phyloP scores from a whole-genome alignment of 352 stramenopile species.

The Globisporangium paroecandrum region DNA sequence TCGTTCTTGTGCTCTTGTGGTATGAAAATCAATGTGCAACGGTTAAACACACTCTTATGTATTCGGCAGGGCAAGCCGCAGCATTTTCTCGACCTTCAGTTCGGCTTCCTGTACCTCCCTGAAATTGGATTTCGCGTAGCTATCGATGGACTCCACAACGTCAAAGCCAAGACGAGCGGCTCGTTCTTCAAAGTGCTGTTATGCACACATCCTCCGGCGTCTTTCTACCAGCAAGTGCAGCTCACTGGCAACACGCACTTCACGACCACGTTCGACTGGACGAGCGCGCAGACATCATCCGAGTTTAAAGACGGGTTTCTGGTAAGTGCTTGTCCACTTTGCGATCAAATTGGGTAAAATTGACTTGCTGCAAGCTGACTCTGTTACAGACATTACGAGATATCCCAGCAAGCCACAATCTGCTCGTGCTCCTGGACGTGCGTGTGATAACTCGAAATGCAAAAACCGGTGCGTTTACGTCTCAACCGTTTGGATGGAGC shows the following conservation, averaged over 20 bases:
- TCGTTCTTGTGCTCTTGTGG: neutral
- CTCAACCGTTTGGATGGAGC: conserved; percentile 55
- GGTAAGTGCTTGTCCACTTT: conserved; percentile 19
- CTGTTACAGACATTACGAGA: conserved; percentile 45
- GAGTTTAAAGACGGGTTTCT: conserved; percentile 62
- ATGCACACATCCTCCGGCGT: conserved; percentile 46
- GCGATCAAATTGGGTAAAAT: neutral
- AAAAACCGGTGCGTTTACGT: conserved; percentile 43
- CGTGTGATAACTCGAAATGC: conserved; percentile 36
- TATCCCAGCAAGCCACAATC: conserved; percentile 18
- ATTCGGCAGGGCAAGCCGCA: conserved; percentile 35
- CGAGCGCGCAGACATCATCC: conserved; percentile 43
- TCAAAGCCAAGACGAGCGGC: conserved; percentile 41
- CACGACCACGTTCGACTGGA: conserved; percentile 60
- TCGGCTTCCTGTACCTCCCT: conserved; percentile 48
- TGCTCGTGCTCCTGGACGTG: conserved; percentile 58
- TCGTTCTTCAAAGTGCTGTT: conserved; percentile 56
- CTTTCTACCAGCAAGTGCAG: conserved; percentile 59
- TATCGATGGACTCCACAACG: conserved; percentile 63
- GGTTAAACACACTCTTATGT: neutral
- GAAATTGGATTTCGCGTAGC: conserved; percentile 64
- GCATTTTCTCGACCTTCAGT: conserved; percentile 39
- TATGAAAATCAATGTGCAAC: neutral
- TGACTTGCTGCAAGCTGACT: neutral
- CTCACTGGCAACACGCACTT: conserved; percentile 56